These are phyloP conservation scores for Cutaneotrichosporon spelunceum DNA, from an alignment of 1,284 basidiomycete species.

Conservation along the genomic window DNA sequence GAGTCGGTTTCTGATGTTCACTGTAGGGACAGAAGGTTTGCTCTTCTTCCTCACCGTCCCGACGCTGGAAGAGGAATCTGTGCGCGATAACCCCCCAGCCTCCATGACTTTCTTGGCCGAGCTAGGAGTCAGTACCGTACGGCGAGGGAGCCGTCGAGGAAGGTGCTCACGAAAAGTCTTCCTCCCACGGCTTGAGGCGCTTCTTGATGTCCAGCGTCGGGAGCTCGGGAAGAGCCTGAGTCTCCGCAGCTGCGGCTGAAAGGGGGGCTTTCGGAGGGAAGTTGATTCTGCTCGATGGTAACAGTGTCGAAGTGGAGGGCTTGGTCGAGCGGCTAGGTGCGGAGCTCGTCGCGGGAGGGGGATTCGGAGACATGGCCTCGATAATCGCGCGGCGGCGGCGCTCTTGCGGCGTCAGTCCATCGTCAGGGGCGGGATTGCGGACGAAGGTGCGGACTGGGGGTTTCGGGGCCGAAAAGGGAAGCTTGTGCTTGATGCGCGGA, in stretches of 20 bases:
- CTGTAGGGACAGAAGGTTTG: conserved; percentile 16
- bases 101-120: conserved; percentile 24
- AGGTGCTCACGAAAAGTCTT: conserved; percentile 31
- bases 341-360: conserved; percentile 8
- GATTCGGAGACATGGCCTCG: conserved; percentile 35
- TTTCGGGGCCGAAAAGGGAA: not conserved
- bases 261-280: not conserved
- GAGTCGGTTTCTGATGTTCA: conserved; percentile 52
- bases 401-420: conserved; percentile 27
- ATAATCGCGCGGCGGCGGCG: conserved; percentile 44
- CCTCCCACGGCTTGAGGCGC: conserved; percentile 43
- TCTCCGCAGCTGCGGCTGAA: conserved; percentile 3
- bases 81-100: conserved; percentile 5
- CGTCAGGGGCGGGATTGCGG: not conserved
- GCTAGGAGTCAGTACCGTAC: conserved; percentile 8
- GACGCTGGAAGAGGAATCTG: conserved; percentile 11
- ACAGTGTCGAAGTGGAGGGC: conserved; percentile 1
- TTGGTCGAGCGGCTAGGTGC: not conserved
- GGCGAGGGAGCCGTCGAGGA: not conserved
- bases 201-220: conserved; percentile 26
- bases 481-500: conserved; percentile 7
- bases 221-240: conserved; percentile 5
- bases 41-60: conserved; percentile 10
- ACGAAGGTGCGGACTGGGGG: not conserved
- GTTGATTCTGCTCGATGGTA: not conserved